phyloP scores from a whole-genome alignment of 768 basidiomycete species.

The Auriscalpium orientale region DNA sequence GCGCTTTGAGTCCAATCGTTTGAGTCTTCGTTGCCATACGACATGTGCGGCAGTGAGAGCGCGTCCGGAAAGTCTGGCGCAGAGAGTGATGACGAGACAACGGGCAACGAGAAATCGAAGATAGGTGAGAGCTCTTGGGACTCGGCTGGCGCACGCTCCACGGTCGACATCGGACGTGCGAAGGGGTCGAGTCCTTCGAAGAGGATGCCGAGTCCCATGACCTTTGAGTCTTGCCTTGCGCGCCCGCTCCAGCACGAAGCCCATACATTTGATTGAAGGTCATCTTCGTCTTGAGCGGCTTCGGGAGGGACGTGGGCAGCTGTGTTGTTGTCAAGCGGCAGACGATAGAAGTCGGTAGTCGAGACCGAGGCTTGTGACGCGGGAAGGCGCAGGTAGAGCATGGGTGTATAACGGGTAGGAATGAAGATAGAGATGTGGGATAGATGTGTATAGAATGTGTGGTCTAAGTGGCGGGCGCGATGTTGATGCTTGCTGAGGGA shows the following conservation, averaged over 20 bases:
- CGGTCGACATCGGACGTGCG: background rate
- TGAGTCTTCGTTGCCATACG: background rate
- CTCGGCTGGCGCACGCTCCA: background rate
- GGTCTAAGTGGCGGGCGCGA: background rate
- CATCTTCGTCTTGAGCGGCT: background rate
- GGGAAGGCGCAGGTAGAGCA: background rate
- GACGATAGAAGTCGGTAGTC: background rate
- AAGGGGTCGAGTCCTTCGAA: slow-evolving; percentile 3
- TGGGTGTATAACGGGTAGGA: background rate
- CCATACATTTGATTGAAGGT: slow-evolving; percentile 9
- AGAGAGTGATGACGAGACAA: background rate
- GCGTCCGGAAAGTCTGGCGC: background rate
- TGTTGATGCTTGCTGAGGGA: background rate
- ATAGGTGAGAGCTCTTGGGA: background rate
- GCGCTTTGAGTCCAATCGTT: background rate
- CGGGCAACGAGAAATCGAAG: background rate
- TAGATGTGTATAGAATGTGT: slow-evolving; percentile 1
- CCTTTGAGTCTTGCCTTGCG: background rate
- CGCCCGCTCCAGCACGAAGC: background rate
- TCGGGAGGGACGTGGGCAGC: no score
- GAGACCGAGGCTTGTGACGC: background rate
- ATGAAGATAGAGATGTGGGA: slow-evolving; percentile 2
- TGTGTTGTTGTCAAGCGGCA: no score
- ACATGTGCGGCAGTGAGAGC: background rate
- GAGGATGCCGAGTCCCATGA: slow-evolving; percentile 11